Base-by-base conservation (phyloP, 2,329 filamentous ascomycete species). In the Colletotrichum shisoi region DNA sequence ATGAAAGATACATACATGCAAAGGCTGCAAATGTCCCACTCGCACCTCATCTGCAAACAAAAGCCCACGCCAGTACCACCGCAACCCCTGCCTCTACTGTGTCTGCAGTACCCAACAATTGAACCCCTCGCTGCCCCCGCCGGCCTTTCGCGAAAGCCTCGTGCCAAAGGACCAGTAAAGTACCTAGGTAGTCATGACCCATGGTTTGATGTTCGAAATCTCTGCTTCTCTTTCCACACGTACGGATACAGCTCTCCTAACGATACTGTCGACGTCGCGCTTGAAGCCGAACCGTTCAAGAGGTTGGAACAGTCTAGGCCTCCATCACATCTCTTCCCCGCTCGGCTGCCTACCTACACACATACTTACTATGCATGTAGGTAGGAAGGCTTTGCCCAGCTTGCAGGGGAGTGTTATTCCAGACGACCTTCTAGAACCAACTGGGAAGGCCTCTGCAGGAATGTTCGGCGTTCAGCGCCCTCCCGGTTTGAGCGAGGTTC, bases 381-480 rank as follows among this genome's bases (percentile, higher is more conserved):
- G 27, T 31, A 31, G 27, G 27, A 7, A 59, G 34, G 54, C 64
- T 59, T 67, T 42, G 48, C 51, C 52, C 31, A 39, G 27, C 27
- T 40, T 52, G 17, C 64, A 52, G 48, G 42, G 60, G n/a, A 24
- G 12, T n/a, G 40, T 17, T 51, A 54, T 67, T 67, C 64, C 61
- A 64, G 34, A 54, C 57, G 54, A n/a, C 42, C 62, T 67, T 67
- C 61, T 49, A 67, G 61, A 67, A 67, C 54, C 31, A 42, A 44
- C 61, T 49, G 48, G 51, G 17, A 27, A 51, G 17, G 27, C 45
- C 39, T 13, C 44, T 12, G 21, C 52, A 63, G 40, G 24, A 53
- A 63, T 58, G 53, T 48, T 48, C 27, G 27, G 27, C 27, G 7
- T 31, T 37, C 31, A 49, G 34, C 31, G 39, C 60, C n/a, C 17